A percentile compares a stretch with the other conserved stretches of the same genome.
Conservation (phyloP, 495 filamentous ascomycete genomes). For the Aspergillus nidulans region DNA sequence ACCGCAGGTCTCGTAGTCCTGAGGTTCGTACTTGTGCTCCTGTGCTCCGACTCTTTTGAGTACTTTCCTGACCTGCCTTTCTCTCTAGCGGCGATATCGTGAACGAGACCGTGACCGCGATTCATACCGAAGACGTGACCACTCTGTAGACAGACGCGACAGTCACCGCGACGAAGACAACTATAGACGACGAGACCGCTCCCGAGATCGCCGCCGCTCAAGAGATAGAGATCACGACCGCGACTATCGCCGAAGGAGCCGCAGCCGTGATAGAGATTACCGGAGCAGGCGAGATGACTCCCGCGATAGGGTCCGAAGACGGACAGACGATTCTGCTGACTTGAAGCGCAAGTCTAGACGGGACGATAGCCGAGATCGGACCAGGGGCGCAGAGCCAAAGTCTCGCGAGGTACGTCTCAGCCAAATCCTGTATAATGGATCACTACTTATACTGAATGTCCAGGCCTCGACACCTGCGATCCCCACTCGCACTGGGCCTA, state of each 20-base stretch:
- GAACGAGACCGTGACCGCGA: slow-evolving; percentile 56
- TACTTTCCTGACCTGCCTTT: slow-evolving; percentile 24
- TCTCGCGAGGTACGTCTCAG: slow-evolving; percentile 49
- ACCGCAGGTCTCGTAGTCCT: slow-evolving; percentile 66
- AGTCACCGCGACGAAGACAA: slow-evolving; percentile 63
- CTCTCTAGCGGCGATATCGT: slow-evolving; percentile 52
- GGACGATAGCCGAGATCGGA: slow-evolving; percentile 58
- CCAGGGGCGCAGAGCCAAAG: slow-evolving; percentile 39
- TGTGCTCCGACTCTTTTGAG: not conserved
- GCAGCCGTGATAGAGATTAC: slow-evolving; percentile 70
- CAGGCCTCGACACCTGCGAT: slow-evolving; percentile 42
- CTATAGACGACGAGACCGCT: slow-evolving; percentile 61
- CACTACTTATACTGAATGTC: slow-evolving; percentile 2
- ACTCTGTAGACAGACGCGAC: slow-evolving; percentile 67
- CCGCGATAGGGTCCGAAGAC: slow-evolving; percentile 63
- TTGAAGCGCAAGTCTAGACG: slow-evolving; percentile 64
- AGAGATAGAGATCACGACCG: slow-evolving; percentile 55
- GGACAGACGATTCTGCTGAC: slow-evolving; percentile 75
- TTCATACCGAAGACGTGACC: slow-evolving; percentile 64
- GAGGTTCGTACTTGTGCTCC: slow-evolving; percentile 52
- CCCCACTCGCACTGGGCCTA: slow-evolving; percentile 50
- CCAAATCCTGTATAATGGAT: not conserved
- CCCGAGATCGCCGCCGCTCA: slow-evolving; percentile 59
- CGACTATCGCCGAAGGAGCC: slow-evolving; percentile 60
- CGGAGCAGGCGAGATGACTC: slow-evolving; percentile 76